Evolutionary conservation across 352 stramenopile species (phyloP).

Genomic region (Pythium guiyangense): DNA sequence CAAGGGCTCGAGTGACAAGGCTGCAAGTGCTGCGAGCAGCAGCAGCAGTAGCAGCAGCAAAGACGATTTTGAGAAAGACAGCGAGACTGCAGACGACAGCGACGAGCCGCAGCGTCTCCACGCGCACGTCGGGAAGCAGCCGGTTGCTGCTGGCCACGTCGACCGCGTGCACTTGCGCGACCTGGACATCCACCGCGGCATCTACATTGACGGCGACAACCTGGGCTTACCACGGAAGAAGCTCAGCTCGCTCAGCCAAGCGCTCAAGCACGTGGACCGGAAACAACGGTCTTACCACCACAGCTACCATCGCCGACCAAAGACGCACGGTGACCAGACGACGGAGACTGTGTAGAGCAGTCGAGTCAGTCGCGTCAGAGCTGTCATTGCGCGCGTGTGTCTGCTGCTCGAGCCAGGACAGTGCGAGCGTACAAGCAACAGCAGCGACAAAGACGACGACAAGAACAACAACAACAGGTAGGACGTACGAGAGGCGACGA

Average conservation of each 20-base stretch:
- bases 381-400: neutral
- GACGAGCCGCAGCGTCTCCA: conserved; percentile 1
- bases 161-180: conserved; percentile 30
- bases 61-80: neutral
- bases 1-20: neutral
- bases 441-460: too few relatives aligned
- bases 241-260: conserved; percentile 28
- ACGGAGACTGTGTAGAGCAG: conserved; percentile 5
- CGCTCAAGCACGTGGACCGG: conserved; percentile 39
- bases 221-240: conserved; percentile 33
- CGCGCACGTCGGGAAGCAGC: conserved; percentile 9
- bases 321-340: conserved; percentile 17
- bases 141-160: conserved; percentile 13
- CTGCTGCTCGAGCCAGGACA: neutral
- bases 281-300: conserved; percentile 32
- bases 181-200: conserved; percentile 25
- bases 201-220: conserved; percentile 30
- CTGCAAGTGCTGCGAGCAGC: neutral
- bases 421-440: neutral
- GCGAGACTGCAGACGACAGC: conserved; percentile 1
- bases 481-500: conserved; percentile 11
- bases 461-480: conserved; percentile 14
- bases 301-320: conserved; percentile 19
- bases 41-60: neutral
- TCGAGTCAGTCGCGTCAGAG: neutral